Conservation (phyloP, 1,139 yeast species). For the Debaryomyces sp. region DNA sequence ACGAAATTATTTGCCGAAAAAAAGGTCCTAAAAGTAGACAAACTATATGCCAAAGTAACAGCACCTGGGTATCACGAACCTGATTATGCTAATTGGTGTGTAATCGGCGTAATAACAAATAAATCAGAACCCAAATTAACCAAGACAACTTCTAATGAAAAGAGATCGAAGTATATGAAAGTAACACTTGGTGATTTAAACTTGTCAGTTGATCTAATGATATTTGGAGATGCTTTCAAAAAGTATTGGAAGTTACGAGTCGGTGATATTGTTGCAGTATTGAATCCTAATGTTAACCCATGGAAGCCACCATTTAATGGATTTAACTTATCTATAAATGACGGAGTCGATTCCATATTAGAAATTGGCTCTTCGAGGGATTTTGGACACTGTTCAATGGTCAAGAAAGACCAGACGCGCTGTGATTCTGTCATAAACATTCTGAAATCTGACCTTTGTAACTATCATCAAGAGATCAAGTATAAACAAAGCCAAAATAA, state of each 20-base stretch:
- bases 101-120: conserved; percentile 63
- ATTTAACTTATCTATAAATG: conserved; percentile 62
- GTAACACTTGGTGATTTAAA: conserved; percentile 70
- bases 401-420: conserved; percentile 43
- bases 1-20: conserved; percentile 40
- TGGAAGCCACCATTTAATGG: conserved; percentile 32
- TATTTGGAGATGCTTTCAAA: conserved; percentile 70
- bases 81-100: conserved; percentile 70
- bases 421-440: conserved; percentile 67
- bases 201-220: conserved; percentile 55
- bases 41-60: conserved; percentile 60
- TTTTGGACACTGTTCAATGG: conserved; percentile 66
- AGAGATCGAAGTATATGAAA: conserved; percentile 55
- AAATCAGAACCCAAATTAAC: conserved; percentile 59
- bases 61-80: conserved; percentile 78
- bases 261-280: conserved; percentile 74
- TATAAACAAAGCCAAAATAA: conserved; percentile 55
- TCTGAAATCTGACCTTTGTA: conserved; percentile 59
- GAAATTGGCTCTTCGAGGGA: conserved; percentile 77
- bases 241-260: conserved; percentile 70
- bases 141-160: conserved; percentile 30
- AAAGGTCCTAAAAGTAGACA: conserved; percentile 57
- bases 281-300: conserved; percentile 67
- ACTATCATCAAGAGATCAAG: conserved; percentile 66
- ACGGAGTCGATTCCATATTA: conserved; percentile 53